A percentile compares a stretch with the other conserved stretches of the same genome.
Conservation (phyloP, 768 basidiomycete species). For the Calvatia gigantea region DNA sequence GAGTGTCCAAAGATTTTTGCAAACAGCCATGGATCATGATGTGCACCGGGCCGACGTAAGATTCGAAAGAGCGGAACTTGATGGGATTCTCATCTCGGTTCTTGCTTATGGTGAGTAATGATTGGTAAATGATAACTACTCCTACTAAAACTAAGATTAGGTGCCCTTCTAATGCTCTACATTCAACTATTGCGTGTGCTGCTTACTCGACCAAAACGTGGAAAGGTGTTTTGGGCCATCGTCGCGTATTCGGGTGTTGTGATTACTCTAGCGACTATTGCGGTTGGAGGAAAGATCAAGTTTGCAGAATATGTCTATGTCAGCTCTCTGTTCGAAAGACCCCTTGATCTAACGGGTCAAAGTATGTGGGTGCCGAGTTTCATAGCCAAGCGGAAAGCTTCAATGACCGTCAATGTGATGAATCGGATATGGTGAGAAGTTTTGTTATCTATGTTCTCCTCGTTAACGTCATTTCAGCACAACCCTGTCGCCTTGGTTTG, state of each 20-base stretch:
- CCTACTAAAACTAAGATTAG: slow-evolving; percentile 16
- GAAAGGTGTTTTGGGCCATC: slow-evolving; percentile 30
- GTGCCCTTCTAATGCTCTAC: slow-evolving; percentile 36
- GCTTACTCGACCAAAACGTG: slow-evolving; percentile 31
- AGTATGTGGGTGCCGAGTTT: slow-evolving; percentile 16
- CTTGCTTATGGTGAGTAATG: slow-evolving; percentile 31
- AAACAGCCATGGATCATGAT: background rate
- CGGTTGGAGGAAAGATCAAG: slow-evolving; percentile 27
- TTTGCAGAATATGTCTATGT: slow-evolving; percentile 29
- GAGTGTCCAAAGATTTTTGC: background rate
- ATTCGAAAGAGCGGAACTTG: slow-evolving; percentile 27
- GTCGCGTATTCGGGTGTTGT: slow-evolving; percentile 28
- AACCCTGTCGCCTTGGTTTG: slow-evolving; percentile 30
- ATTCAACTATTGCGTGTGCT: slow-evolving; percentile 34
- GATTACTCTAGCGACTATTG: slow-evolving; percentile 28
- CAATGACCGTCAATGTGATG: slow-evolving; percentile 27
- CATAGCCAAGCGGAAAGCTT: slow-evolving; percentile 14
- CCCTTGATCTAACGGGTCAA: background rate
- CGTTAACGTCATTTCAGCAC: slow-evolving; percentile 16
- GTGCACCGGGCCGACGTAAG: background rate
- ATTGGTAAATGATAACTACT: background rate
- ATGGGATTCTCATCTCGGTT: slow-evolving; percentile 28
- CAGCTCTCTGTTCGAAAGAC: slow-evolving; percentile 13
- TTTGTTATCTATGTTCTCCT: background rate
- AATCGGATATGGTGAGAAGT: slow-evolving; percentile 27